Evolutionary conservation across 345 rosid genomes (phyloP).

Genomic region (Eucalyptus lansdowneana): DNA sequence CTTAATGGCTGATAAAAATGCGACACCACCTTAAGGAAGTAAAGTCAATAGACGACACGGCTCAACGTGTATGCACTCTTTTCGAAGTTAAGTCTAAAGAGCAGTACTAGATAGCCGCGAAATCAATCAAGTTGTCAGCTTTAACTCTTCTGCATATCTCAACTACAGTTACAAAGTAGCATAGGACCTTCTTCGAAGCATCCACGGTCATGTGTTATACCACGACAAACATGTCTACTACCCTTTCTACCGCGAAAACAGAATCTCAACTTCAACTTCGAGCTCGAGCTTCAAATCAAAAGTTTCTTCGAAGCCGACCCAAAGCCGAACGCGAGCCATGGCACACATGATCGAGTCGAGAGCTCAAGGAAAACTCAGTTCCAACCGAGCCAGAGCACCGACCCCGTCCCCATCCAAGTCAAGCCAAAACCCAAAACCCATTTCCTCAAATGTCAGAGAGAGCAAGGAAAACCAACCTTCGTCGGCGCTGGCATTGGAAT

Average conservation of each 20-base stretch:
- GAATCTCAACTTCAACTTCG: neutral
- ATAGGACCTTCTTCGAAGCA: neutral
- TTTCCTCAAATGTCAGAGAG: neutral
- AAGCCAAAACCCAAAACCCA: neutral
- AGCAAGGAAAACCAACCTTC: slow-evolving; percentile 27
- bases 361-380: neutral
- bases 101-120: neutral
- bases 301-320: neutral
- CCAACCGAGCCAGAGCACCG: neutral
- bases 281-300: neutral
- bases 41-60: neutral
- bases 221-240: neutral
- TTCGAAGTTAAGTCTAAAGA: neutral
- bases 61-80: neutral
- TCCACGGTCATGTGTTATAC: neutral
- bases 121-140: neutral
- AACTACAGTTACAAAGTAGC: neutral
- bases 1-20: neutral
- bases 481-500: slow-evolving; percentile 18
- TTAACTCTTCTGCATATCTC: neutral
- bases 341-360: neutral
- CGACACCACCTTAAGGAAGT: neutral
- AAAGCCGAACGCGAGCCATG: neutral
- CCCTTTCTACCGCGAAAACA: neutral
- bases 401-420: neutral